Percentiles rank a stretch among this genome's conserved stretches.
Evolutionary conservation across 176 grass and related monocot genomes (phyloP).

Genomic region (Stipa capillata): DNA sequence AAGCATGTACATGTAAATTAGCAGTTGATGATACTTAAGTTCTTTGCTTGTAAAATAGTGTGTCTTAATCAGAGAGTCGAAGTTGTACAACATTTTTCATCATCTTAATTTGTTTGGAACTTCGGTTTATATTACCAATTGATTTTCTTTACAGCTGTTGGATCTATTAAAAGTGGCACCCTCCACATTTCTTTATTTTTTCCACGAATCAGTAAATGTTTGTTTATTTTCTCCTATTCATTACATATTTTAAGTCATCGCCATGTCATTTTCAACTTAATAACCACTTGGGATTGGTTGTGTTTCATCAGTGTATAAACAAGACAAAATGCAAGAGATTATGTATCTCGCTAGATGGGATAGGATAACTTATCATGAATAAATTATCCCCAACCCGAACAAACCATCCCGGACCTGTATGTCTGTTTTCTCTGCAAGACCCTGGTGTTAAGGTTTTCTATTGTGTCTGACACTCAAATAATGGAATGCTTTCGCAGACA

Average conservation of each 20-base stretch:
- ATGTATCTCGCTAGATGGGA: no score
- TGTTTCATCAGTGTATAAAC: neutral
- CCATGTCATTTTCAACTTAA: constrained; percentile 10
- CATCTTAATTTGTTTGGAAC: neutral
- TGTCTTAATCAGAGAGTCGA: neutral
- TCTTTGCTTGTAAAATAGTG: neutral
- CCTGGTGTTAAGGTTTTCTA: neutral
- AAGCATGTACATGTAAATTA: neutral
- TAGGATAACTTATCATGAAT: constrained; percentile 22
- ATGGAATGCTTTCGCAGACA: constrained; percentile 34
- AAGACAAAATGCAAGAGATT: neutral
- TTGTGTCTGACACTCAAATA: neutral
- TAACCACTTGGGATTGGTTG: neutral
- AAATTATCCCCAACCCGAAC: neutral
- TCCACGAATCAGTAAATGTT: neutral
- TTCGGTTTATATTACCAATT: neutral
- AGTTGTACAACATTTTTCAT: neutral
- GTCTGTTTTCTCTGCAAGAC: constrained; percentile 1
- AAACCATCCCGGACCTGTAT: neutral
- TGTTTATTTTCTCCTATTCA: neutral
- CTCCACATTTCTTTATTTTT: neutral
- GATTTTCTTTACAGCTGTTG: neutral
- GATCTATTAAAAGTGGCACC: neutral
- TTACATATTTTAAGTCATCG: neutral
- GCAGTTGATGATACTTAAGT: neutral